phyloP scores from a whole-genome alignment of 352 stramenopile species.

The Globisporangium lucens region DNA sequence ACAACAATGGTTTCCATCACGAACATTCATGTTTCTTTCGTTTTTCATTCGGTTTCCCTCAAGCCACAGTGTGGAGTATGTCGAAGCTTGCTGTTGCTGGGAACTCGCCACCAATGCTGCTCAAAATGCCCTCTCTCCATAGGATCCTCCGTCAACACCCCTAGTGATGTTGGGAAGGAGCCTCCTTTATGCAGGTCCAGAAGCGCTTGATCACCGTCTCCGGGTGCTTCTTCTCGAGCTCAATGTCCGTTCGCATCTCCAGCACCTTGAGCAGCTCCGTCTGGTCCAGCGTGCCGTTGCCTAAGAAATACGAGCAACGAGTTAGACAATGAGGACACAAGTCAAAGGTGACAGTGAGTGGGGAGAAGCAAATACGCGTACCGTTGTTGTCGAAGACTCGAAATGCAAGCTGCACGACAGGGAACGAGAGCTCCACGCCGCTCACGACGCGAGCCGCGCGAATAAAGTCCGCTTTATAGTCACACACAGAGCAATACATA shows the following conservation, averaged over 20 bases:
- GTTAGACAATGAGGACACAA: too few relatives aligned
- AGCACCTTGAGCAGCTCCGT: slow-evolving; percentile 67
- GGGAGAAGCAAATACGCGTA: too few relatives aligned
- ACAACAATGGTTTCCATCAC: background rate
- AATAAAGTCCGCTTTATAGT: slow-evolving; percentile 55
- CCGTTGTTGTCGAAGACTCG: slow-evolving; percentile 68
- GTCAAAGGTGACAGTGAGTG: too few relatives aligned
- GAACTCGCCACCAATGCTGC: background rate
- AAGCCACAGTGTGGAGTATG: background rate
- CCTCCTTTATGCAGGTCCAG: slow-evolving; percentile 18
- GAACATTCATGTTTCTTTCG: background rate
- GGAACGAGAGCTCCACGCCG: slow-evolving; percentile 59
- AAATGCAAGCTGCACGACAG: slow-evolving; percentile 72
- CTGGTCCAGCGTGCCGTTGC: slow-evolving; percentile 63
- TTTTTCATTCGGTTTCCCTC: background rate
- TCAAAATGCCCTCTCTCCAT: background rate
- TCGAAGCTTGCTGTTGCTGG: background rate
- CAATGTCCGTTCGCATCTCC: slow-evolving; percentile 54
- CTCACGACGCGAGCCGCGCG: slow-evolving; percentile 58
- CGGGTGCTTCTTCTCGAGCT: slow-evolving; percentile 35
- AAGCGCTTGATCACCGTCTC: slow-evolving; percentile 19
- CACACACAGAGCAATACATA: too few relatives aligned
- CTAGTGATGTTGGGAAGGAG: slow-evolving; percentile 10
- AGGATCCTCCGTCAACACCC: background rate
- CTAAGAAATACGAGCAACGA: slow-evolving; percentile 15